Evolutionary conservation across 2,329 filamentous ascomycete genomes (phyloP), one percentile per base, ranked within the genome.

Genomic region (Cladophialophora immunda): DNA sequence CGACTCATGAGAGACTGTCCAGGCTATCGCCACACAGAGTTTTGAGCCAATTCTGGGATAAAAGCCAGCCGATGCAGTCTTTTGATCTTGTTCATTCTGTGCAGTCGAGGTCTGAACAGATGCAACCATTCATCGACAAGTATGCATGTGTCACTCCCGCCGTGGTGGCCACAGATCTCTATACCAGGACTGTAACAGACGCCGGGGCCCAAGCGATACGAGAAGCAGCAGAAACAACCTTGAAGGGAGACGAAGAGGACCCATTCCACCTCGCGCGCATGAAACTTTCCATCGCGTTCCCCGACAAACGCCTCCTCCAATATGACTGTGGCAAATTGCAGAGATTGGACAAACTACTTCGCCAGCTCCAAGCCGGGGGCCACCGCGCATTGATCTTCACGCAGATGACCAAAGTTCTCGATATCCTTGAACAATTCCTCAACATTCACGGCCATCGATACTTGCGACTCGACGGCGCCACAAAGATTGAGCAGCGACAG

Each of bases 381-480:
- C 95, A 98, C 75, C 92, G 96, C 7, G 95, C 93, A 9, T 84
- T 99, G 58, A 99, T 99, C 77, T 99, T 99, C 79, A 98, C 96
- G 0, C 95, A 99, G 76, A 99, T 99, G 95, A 98, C 95, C 55
- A 97, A 97, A 78, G 95, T 98, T 54, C 85, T 99, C 19, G 94
- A 99, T 77, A 97, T 99, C 63, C 85, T 99, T 2, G 95, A 99
- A 78, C 93, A 95, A 73, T 99, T 99, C 76, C 87, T 99, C 72
- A 98, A 97, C 76, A 97, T 99, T 58, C 94, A 99, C 74, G 94
- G 94, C 0, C 92, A 98, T 81, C 95, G 96, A 64, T 99, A 99
- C 76, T 86, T 99, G 19, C 93, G 95, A 22, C 87, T 99, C 4
- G 95, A 99, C 76, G 95, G 95, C n/a, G 90, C 93, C 5, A 98